Percentiles rank a stretch among this genome's conserved stretches.
These are phyloP conservation scores for Ceratobasidium sp. DNA, from an alignment of 1,284 basidiomycete species.

Conservation along the genomic window DNA sequence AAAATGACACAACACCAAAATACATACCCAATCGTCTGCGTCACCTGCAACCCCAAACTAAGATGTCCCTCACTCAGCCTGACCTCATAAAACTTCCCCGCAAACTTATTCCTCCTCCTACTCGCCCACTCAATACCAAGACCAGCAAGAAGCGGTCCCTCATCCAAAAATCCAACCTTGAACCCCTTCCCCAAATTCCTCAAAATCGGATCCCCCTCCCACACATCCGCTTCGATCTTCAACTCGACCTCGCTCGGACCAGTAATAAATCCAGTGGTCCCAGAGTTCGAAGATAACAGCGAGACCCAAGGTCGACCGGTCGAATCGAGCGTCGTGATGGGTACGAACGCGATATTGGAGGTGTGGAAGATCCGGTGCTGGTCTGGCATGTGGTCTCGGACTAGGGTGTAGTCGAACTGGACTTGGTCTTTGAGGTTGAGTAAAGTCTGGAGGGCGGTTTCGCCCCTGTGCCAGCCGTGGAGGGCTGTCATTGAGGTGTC, in stretches of 20 bases:
- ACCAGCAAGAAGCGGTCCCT: slow-evolving; percentile 65
- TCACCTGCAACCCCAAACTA: slow-evolving; percentile 62
- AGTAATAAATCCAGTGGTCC: slow-evolving; percentile 63
- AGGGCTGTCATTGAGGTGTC: slow-evolving; percentile 49
- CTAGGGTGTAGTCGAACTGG: slow-evolving; percentile 56
- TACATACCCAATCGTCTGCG: slow-evolving; percentile 71
- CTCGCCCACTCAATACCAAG: slow-evolving; percentile 73
- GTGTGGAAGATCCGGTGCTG: slow-evolving; percentile 65
- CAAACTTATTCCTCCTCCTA: slow-evolving; percentile 73
- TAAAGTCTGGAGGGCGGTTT: slow-evolving; percentile 60
- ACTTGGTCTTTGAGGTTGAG: slow-evolving; percentile 56
- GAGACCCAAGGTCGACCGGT: slow-evolving; percentile 66
- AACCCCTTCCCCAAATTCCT: slow-evolving; percentile 56
- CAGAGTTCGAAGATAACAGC: slow-evolving; percentile 61
- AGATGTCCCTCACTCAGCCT: slow-evolving; percentile 53
- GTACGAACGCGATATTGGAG: slow-evolving; percentile 63
- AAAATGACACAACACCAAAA: background rate
- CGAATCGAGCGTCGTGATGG: slow-evolving; percentile 63
- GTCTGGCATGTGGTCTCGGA: slow-evolving; percentile 60
- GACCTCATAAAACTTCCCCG: slow-evolving; percentile 62
- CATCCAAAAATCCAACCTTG: slow-evolving; percentile 10
- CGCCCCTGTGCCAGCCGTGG: slow-evolving; percentile 66
- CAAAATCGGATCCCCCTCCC: slow-evolving; percentile 70
- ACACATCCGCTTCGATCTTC: slow-evolving; percentile 62
- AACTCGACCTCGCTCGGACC: slow-evolving; percentile 63